Percentiles rank a stretch among this genome's conserved stretches.
These are phyloP conservation scores for Bruguiera hainesii DNA, from an alignment of 441 rosid species.

Conservation along the genomic window DNA sequence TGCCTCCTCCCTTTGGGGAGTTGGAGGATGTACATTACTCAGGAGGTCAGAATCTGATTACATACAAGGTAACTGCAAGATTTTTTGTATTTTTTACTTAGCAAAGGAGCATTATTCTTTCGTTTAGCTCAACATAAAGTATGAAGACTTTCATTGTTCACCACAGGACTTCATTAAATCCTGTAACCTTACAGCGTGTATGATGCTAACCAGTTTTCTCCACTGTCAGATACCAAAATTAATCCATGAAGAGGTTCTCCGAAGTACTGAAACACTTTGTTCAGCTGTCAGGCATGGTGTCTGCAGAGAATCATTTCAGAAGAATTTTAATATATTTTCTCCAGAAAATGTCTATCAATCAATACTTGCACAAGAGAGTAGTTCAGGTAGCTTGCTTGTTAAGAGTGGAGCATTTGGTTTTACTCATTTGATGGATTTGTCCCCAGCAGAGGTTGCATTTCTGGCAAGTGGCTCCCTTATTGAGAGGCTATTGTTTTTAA, in stretches of 20 bases:
- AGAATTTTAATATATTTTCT: conserved; percentile 69
- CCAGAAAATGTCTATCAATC: conserved; percentile 62
- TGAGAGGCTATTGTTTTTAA: conserved; percentile 79
- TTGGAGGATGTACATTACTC: conserved; percentile 80
- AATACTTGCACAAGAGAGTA: conserved; percentile 33
- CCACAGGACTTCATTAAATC: conserved; percentile 1
- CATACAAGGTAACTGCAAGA: conserved; percentile 54
- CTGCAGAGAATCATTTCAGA: conserved; percentile 58
- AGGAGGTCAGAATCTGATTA: conserved; percentile 80
- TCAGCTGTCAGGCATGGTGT: conserved; percentile 51
- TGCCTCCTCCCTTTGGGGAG: conserved; percentile 94
- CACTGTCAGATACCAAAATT: conserved; percentile 75
- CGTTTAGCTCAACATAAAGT: neutral
- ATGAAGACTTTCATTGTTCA: neutral
- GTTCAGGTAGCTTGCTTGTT: conserved; percentile 34
- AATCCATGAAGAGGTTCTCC: conserved; percentile 55
- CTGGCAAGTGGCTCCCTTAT: conserved; percentile 60
- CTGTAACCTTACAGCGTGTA: neutral
- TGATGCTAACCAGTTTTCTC: conserved; percentile 16
- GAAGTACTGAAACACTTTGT: conserved; percentile 46
- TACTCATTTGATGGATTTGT: conserved; percentile 69
- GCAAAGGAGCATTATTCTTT: neutral
- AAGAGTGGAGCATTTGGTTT: conserved; percentile 83
- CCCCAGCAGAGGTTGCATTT: conserved; percentile 75
- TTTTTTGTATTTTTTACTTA: neutral